Evolutionary conservation across 2,329 filamentous ascomycete species (phyloP).

Genomic region (Aureobasidium sp.): DNA sequence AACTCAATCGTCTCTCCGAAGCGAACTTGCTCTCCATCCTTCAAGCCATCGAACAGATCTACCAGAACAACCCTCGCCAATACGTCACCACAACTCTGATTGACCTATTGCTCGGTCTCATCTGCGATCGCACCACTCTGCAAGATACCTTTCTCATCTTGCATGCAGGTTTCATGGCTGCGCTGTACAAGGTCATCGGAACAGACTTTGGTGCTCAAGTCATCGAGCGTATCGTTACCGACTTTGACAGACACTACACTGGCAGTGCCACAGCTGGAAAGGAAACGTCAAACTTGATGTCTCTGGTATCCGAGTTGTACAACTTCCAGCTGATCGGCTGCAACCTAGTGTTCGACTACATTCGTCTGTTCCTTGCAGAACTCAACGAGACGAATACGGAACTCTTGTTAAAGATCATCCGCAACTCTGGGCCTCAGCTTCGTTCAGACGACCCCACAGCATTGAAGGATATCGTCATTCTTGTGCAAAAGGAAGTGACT

Average conservation of each 20-base stretch:
- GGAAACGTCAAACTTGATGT: constrained; percentile 68
- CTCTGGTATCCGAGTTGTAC: constrained; percentile 79
- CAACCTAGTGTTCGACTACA: constrained; percentile 82
- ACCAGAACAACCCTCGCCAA: constrained; percentile 76
- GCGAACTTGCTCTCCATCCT: constrained; percentile 81
- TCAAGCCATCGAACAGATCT: constrained; percentile 73
- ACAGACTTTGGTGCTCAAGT: constrained; percentile 85
- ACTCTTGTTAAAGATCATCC: constrained; percentile 75
- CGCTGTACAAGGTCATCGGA: constrained; percentile 79
- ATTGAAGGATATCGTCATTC: constrained; percentile 78
- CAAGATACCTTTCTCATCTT: constrained; percentile 87
- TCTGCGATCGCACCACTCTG: constrained; percentile 69
- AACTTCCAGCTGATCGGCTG: constrained; percentile 83
- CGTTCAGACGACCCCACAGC: constrained; percentile 82
- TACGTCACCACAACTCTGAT: constrained; percentile 77
- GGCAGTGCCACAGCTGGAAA: constrained; percentile 52
- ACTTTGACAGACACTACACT: constrained; percentile 58
- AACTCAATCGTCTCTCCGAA: constrained; percentile 89
- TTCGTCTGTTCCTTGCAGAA: constrained; percentile 66
- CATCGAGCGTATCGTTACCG: constrained; percentile 67
- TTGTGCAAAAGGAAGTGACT: constrained; percentile 66
- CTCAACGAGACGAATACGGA: constrained; percentile 85
- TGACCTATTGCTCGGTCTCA: constrained; percentile 68
- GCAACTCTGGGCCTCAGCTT: constrained; percentile 71
- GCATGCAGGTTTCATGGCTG: constrained; percentile 81